Conservation (phyloP, 2,329 filamentous ascomycete genomes). For the Ophiostoma populinum region DNA sequence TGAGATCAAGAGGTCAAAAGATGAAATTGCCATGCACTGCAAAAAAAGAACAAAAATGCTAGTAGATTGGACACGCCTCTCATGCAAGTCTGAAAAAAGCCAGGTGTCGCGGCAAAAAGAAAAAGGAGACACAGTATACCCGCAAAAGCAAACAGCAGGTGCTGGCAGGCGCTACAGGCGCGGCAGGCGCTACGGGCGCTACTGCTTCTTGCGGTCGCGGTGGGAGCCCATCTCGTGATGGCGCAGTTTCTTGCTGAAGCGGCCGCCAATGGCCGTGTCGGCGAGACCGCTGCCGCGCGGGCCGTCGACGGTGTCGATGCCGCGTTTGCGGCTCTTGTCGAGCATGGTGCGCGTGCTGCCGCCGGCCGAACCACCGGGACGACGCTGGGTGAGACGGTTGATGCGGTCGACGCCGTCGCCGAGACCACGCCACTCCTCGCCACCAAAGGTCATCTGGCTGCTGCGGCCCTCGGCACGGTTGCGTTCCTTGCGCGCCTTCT, state of each 20-base stretch:
- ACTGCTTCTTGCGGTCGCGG: constrained; percentile 25
- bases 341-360: constrained; percentile 40
- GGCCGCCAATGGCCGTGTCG: constrained; percentile 34
- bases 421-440: constrained; percentile 81
- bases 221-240: constrained; percentile 27
- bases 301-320: constrained; percentile 49
- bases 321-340: constrained; percentile 77
- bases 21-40: background rate
- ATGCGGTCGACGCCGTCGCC: constrained; percentile 78
- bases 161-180: too few species aligned
- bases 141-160: too few species aligned
- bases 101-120: background rate
- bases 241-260: constrained; percentile 55
- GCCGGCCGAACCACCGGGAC: constrained; percentile 34
- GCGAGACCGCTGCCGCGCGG: constrained; percentile 40
- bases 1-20: background rate
- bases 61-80: too few species aligned
- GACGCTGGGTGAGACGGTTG: constrained; percentile 60
- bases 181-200: background rate
- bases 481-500: constrained; percentile 65
- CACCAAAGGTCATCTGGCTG: constrained; percentile 55
- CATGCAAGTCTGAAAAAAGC: too few species aligned
- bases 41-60: background rate
- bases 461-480: constrained; percentile 30
- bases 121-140: too few species aligned